Evolutionary conservation across 1,284 basidiomycete species (phyloP).

Genomic region (Apiotrichum porosum): DNA sequence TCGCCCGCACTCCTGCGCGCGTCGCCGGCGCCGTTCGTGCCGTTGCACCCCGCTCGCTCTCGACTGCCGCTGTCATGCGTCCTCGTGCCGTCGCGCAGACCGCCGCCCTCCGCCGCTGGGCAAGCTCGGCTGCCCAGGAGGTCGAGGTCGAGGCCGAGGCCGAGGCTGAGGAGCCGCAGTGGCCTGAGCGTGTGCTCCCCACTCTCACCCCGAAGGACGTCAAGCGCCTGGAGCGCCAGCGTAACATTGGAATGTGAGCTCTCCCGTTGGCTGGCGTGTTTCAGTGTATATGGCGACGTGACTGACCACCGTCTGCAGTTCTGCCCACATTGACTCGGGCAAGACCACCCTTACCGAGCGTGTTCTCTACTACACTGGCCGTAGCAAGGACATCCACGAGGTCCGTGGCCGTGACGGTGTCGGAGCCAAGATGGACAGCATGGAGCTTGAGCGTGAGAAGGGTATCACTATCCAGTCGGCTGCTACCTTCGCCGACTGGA

Average conservation of each 20-base stretch:
- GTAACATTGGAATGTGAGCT: constrained; percentile 50
- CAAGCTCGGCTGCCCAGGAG: constrained; percentile 20
- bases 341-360: constrained; percentile 99
- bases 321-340: constrained; percentile 93
- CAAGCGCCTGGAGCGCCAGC: constrained; percentile 39
- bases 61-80: constrained; percentile 1
- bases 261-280: background rate
- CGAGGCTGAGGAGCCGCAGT: constrained; percentile 21
- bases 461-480: constrained; percentile 99
- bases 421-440: constrained; percentile 99
- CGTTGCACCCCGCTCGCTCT: constrained; percentile 3
- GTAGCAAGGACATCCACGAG: constrained; percentile 95
- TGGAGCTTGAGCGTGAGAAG: constrained; percentile 98
- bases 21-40: background rate
- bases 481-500: constrained; percentile 97
- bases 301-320: constrained; percentile 47
- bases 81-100: constrained; percentile 3
- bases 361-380: constrained; percentile 87
- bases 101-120: constrained; percentile 16
- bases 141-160: constrained; percentile 24
- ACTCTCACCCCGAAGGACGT: constrained; percentile 35
- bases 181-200: constrained; percentile 44
- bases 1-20: background rate
- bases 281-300: background rate
- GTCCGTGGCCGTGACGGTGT: constrained; percentile 92